Evolutionary conservation across 2,329 filamentous ascomycete genomes (phyloP), one percentile per base, ranked within the genome.

Genomic region (Aspergillus alliaceus): DNA sequence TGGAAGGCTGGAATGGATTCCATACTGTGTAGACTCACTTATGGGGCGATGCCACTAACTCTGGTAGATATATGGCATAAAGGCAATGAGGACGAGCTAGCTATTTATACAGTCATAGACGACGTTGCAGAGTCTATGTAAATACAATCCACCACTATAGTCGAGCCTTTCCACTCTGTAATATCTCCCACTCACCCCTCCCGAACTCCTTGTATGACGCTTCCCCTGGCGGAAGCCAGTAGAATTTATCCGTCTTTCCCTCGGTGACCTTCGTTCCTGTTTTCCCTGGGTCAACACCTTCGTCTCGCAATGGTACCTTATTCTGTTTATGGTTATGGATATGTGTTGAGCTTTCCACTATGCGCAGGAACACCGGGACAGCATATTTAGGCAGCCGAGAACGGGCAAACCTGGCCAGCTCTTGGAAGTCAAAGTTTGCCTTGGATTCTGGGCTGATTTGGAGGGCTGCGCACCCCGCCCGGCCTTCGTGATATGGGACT

Each of bases 241-340:
- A 69, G 34, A 85, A 68, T n/a, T 68, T 72, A 69, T 85, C 79
- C 24, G 69, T 69, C 46, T 67, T 66, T 0, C 76, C 74, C n/a
- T 73, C 77, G 9, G 70, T 67, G 8, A 79, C 79, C 59, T 80
- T 78, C 14, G 68, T 71, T 1, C 75, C 75, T 18, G 80, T 70
- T 56, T 78, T 78, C 5, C 69, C 69, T 4, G 84, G 82, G 69
- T 90, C 83, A 14, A 90, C 82, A 0, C 88, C 88, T 61, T 90
- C 86, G 46, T 84, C 82, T 65, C 87, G 80, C 46, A 91, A 75
- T 0, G 86, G 86, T 1, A 87, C 82, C 71, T 93, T 93, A 69
- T 91, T 90, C 74, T 91, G 89, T 75, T 93, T 93, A 70, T 91
- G 89, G 65, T 91, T 93, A 6, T 87, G 83, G 34, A 73, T 76